Conservation (phyloP, 352 stramenopile species). For the Aphanomyces stellatus region DNA sequence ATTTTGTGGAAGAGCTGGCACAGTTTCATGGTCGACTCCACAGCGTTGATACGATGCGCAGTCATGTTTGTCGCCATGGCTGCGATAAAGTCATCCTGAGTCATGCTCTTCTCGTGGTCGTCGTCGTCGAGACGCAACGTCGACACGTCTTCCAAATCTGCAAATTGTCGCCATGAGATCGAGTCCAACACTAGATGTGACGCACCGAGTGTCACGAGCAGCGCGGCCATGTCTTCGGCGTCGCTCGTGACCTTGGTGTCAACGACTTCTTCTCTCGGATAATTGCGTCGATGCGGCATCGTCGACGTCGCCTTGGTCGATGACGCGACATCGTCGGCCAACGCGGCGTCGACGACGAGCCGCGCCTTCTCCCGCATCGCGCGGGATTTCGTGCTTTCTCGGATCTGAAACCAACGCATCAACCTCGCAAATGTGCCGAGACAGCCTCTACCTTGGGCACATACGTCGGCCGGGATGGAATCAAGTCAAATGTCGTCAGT, state of each 20-base stretch:
- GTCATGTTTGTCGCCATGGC: not conserved
- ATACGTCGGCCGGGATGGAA: not conserved
- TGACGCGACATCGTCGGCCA: no score
- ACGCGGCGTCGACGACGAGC: not conserved
- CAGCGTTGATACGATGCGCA: not conserved
- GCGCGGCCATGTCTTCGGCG: not conserved
- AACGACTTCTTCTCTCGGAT: no score
- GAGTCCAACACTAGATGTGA: not conserved
- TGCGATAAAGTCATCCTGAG: not conserved
- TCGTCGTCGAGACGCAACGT: not conserved
- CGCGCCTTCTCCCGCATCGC: not conserved
- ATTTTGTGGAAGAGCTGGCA: constrained; percentile 9
- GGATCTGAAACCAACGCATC: not conserved
- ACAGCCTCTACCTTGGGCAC: constrained; percentile 2
- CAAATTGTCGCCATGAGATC: no score
- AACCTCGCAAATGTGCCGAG: not conserved
- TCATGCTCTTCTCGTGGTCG: not conserved
- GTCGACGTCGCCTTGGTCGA: no score
- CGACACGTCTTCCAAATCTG: not conserved
- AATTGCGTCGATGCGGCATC: not conserved
- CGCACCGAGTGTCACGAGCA: not conserved
- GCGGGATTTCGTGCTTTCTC: not conserved
- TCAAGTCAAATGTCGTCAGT: no score
- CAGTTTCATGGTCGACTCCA: not conserved
- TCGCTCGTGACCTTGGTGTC: not conserved